Base-by-base conservation (phyloP, 768 basidiomycete species). In the Phanerochaete carnosa region DNA sequence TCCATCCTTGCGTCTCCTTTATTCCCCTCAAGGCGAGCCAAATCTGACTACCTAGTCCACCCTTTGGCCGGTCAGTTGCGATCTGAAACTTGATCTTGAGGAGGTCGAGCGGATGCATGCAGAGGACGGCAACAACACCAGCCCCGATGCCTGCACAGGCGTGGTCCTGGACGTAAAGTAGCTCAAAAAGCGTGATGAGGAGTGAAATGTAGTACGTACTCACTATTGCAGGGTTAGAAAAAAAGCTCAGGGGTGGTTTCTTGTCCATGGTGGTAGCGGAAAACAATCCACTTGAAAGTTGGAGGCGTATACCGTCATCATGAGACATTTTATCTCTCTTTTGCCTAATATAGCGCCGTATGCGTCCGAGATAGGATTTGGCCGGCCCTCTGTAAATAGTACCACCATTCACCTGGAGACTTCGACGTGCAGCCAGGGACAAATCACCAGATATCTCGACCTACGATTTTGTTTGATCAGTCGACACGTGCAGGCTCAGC, bases 21-120 rank as follows among this genome's bases (percentile, higher is more conserved):
- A 98, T 94, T 58, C 87, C 85, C 45, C 79, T 79, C 55, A 98
- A 71, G 0, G 92, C 84, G 45, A 74, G 67, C 83, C 89, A 94
- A 63, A 98, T 94, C 59, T 89, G 85, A 61, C 77, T 83, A 32
- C 90, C 87, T 33, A 89, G 70, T 30, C 84, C 84, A 16, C 83
- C 86, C 43, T 79, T 74, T 0, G 83, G 83, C 33, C 79, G 81
- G 30, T 80, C 75, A 0, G 90, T 95, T 23, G 88, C 85, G 6
- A 97, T 92, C 75, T 98, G 97, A 55, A 94, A 86, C 70, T 94
- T 90, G 71, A 97, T 82, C 77, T 98, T 98, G 74, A 99, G 81
- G 12, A 98, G 83, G 75, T 99, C 97, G 33, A 99, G 82, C 7
- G 97, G 97, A 72, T 98, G 95, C 93, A 98, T 95, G 74, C 92